A percentile compares a stretch with the other conserved stretches of the same genome.
These are phyloP conservation scores for Rosa hybrid DNA, from an alignment of 331 rosid genomes.

Conservation along the genomic window DNA sequence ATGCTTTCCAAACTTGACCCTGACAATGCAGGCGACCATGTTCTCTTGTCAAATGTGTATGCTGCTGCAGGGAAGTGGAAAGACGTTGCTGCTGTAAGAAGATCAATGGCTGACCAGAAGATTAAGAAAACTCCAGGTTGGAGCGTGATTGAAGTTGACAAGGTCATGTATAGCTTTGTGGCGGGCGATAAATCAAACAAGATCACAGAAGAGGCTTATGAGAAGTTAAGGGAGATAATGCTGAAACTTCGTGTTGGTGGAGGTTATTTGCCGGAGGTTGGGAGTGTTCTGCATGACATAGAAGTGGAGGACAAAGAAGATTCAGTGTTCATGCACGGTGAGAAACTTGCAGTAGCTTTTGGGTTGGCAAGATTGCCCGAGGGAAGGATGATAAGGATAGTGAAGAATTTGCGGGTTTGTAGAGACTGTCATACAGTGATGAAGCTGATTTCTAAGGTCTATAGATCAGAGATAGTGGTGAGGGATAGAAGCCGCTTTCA, in stretches of 20 bases:
- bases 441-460: constrained; percentile 75
- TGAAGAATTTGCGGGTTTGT: constrained; percentile 79
- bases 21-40: constrained; percentile 65
- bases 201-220: constrained; percentile 58
- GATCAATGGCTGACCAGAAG: constrained; percentile 61
- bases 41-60: constrained; percentile 78
- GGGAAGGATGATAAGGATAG: constrained; percentile 62
- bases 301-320: constrained; percentile 84
- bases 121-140: constrained; percentile 71
- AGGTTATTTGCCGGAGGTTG: constrained; percentile 63
- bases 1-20: constrained; percentile 74
- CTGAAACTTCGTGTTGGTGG: constrained; percentile 54
- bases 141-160: constrained; percentile 82
- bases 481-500: constrained; percentile 94
- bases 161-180: constrained; percentile 62
- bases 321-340: constrained; percentile 71
- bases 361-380: constrained; percentile 61
- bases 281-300: constrained; percentile 69
- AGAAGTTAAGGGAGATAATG: constrained; percentile 67
- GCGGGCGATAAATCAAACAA: constrained; percentile 64
- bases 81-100: constrained; percentile 66
- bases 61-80: constrained; percentile 82
- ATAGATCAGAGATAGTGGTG: constrained; percentile 62
- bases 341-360: constrained; percentile 89
- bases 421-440: constrained; percentile 78